These are phyloP conservation scores for Auricularia sp. DNA, from an alignment of 768 basidiomycete genomes.

Conservation along the genomic window DNA sequence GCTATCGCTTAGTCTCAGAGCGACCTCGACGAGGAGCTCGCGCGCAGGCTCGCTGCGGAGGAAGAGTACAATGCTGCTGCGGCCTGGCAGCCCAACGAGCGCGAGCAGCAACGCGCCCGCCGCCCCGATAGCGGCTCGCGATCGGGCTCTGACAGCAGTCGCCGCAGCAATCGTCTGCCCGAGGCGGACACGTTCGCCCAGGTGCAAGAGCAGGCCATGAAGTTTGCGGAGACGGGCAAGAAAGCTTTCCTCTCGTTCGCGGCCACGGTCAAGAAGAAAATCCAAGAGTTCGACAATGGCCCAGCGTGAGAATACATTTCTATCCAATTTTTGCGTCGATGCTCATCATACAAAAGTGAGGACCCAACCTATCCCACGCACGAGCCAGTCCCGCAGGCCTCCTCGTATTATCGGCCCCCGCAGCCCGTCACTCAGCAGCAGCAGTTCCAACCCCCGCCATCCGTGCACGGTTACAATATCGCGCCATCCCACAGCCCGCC, in stretches of 20 bases:
- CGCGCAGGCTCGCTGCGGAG: slow-evolving; percentile 59
- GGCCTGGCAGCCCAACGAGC: slow-evolving; percentile 12
- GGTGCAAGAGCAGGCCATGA: slow-evolving; percentile 62
- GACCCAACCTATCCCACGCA: not conserved
- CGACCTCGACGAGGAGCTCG: slow-evolving; percentile 71
- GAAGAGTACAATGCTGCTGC: slow-evolving; percentile 28
- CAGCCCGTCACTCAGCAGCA: not conserved
- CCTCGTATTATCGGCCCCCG: not conserved
- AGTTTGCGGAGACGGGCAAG: slow-evolving; percentile 75
- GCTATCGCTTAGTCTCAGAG: slow-evolving; percentile 37
- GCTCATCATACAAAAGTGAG: not conserved
- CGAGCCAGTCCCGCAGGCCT: not conserved
- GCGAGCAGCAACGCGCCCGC: slow-evolving; percentile 5
- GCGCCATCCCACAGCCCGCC: not conserved
- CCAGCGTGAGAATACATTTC: not conserved
- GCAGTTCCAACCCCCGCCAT: not conserved
- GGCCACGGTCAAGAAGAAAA: slow-evolving; percentile 73
- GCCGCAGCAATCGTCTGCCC: slow-evolving; percentile 9
- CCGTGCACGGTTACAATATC: not conserved
- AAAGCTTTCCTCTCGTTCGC: slow-evolving; percentile 64
- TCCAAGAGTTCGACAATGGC: slow-evolving; percentile 63
- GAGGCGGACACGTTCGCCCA: slow-evolving; percentile 51
- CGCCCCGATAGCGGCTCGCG: slow-evolving; percentile 4
- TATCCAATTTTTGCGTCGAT: not conserved
- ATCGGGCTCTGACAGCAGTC: not conserved